Base-by-base conservation (phyloP, 2,329 filamentous ascomycete species). In the Colletotrichum liaoningense region DNA sequence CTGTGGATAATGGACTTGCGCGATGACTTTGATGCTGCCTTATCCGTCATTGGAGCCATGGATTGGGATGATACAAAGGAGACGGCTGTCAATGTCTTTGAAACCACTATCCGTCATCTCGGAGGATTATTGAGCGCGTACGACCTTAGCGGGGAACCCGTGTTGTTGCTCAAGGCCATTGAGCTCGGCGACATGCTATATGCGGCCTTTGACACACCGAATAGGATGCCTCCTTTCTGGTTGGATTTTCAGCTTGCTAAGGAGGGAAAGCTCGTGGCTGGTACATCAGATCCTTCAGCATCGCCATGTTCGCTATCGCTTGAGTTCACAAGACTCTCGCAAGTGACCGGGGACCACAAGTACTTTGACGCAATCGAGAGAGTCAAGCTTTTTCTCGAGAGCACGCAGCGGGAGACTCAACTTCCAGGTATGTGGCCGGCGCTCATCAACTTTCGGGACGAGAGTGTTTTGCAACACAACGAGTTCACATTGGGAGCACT, bases 401-500 rank as follows among this genome's bases (percentile, higher is more conserved):
- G 85, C 7, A 88, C 89, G 72, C 94, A 96, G 83, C 88, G 89
- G 74, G 82, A 87, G n/a, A 95, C 93, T 0, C 85, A 83, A 19
- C 80, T 95, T 2, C 93, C 93, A 0, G 94, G 94, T 0, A 86
- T 95, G 81, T 95, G 93, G 93, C 93, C 93, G 1, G 86, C 90
- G 56, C 85, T 84, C 67, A 82, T 95, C n/a, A 91, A 92, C 78
- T 90, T 79, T 87, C 86, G 74, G 84, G 87, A 63, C 86, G 87
- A 80, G 80, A 86, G 80, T 79, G 84, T 84, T 60, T 33, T 28
- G 11, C 46, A 55, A 12, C 64, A 74, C 72, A 69, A 74, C 56
- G 46, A 73, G 46, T 85, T 84, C 60, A 84, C 82, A 0, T 77
- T 85, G 12, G 84, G 83, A 9, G 84, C 80, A 7, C 79, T 79